These are phyloP conservation scores for Penicillium longicatenatum DNA, from an alignment of 495 filamentous ascomycete species.

Conservation along the genomic window DNA sequence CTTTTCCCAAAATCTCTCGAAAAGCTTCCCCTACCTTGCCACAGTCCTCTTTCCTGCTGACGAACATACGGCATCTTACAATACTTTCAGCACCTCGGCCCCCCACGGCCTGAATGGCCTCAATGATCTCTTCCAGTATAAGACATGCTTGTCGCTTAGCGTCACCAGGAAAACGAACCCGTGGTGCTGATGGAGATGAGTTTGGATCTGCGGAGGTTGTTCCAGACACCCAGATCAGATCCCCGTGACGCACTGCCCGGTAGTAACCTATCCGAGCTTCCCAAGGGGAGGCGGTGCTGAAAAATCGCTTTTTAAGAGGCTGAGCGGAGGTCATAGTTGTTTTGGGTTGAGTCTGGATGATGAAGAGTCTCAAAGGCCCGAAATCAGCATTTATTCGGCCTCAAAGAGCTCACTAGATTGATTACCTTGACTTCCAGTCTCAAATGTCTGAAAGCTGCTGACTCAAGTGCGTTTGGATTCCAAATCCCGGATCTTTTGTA, in stretches of 20 bases:
- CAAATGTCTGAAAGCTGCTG: too few relatives aligned
- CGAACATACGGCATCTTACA: slow-evolving; percentile 45
- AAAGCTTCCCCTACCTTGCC: slow-evolving; percentile 37
- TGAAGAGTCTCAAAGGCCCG: too few relatives aligned
- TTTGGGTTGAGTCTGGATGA: not conserved
- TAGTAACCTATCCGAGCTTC: slow-evolving; percentile 49
- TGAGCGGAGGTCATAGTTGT: not conserved
- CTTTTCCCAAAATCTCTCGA: slow-evolving; percentile 35
- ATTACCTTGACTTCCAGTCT: too few relatives aligned
- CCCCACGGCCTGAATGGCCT: slow-evolving; percentile 43
- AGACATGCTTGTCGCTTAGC: slow-evolving; percentile 41
- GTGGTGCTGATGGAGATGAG: slow-evolving; percentile 34
- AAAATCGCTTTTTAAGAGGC: slow-evolving; percentile 10
- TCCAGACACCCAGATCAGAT: slow-evolving; percentile 50
- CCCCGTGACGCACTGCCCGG: slow-evolving; percentile 45
- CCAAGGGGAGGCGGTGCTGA: slow-evolving; percentile 42
- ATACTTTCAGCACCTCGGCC: slow-evolving; percentile 40
- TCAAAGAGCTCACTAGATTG: too few relatives aligned
- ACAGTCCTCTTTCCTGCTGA: slow-evolving; percentile 38
- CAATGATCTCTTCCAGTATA: slow-evolving; percentile 42
- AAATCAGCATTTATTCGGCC: too few relatives aligned
- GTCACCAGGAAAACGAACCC: slow-evolving; percentile 40
- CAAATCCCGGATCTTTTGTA: too few relatives aligned
- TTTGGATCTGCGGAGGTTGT: slow-evolving; percentile 44
- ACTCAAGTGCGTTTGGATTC: too few relatives aligned